Evolutionary conservation across 2,329 filamentous ascomycete species (phyloP).

Genomic region (Mycogone perniciosa): DNA sequence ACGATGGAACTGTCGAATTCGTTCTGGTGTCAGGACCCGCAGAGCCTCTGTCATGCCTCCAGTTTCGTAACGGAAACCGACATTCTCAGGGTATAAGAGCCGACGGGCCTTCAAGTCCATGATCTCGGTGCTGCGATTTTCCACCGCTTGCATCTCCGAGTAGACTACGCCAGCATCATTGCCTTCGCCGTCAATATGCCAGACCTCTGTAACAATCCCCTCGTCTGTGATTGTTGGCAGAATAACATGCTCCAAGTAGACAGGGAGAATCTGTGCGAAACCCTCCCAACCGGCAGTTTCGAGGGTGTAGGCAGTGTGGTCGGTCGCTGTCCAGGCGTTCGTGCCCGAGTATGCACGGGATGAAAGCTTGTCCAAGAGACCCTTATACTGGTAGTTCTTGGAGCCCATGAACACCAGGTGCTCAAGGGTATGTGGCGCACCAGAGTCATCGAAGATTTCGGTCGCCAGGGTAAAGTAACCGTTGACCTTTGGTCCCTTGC

Average conservation of each 20-base stretch:
- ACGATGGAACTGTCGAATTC: conserved; percentile 89
- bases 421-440: conserved; percentile 81
- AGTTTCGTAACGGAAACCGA: conserved; percentile 96
- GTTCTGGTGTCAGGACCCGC: conserved; percentile 75
- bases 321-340: conserved; percentile 95
- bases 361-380: conserved; percentile 87
- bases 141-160: conserved; percentile 95
- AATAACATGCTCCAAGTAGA: conserved; percentile 92
- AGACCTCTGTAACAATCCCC: conserved; percentile 89
- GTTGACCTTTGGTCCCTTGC: conserved; percentile 88
- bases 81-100: conserved; percentile 77
- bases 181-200: conserved; percentile 88
- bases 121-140: conserved; percentile 76
- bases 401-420: conserved; percentile 86
- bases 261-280: conserved; percentile 87
- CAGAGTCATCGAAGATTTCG: conserved; percentile 95
- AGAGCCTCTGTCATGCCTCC: conserved; percentile 93
- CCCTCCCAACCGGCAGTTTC: conserved; percentile 96
- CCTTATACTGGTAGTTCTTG: conserved; percentile 89
- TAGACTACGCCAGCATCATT: conserved; percentile 97
- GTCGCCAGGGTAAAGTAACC: conserved; percentile 95
- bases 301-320: conserved; percentile 93
- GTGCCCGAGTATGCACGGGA: conserved; percentile 89
- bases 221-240: conserved; percentile 88
- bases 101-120: conserved; percentile 80